These are phyloP conservation scores for Mycena metata DNA, from an alignment of 768 basidiomycete genomes.

Conservation along the genomic window DNA sequence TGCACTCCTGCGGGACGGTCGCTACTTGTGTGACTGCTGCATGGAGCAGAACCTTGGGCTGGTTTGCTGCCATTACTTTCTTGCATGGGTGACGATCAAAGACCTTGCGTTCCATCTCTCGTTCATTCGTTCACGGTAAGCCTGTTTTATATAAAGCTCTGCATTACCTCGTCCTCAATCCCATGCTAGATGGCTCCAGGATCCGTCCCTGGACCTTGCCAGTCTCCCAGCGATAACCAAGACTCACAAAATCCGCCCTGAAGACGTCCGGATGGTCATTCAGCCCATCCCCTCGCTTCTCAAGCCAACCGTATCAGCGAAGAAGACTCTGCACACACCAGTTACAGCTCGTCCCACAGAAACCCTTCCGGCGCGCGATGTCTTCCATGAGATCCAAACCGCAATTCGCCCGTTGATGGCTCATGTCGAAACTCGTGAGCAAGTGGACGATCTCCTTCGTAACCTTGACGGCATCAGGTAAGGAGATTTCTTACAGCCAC, in stretches of 20 bases:
- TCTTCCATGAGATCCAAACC: background rate
- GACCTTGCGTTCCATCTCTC: slow-evolving; percentile 2
- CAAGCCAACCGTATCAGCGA: background rate
- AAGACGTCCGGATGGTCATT: background rate
- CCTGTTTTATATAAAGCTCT: too few relatives aligned
- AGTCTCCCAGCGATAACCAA: background rate
- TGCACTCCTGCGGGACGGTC: slow-evolving; percentile 6
- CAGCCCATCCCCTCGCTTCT: slow-evolving; percentile 1
- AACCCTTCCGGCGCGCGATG: slow-evolving; percentile 1
- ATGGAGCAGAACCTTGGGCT: slow-evolving; percentile 1
- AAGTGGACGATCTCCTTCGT: background rate
- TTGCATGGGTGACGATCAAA: background rate
- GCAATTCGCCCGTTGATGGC: slow-evolving; percentile 2
- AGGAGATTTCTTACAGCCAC: too few relatives aligned
- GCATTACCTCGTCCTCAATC: background rate
- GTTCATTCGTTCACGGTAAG: slow-evolving; percentile 4
- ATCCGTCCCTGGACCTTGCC: background rate
- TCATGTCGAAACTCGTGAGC: background rate
- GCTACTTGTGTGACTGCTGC: slow-evolving; percentile 19
- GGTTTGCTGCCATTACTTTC: slow-evolving; percentile 10
- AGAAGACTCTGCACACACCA: background rate
- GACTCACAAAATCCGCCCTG: background rate
- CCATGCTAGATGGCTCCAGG: background rate
- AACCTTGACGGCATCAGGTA: too few relatives aligned
- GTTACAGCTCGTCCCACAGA: background rate